Percentiles rank a stretch among this genome's conserved stretches.
Conservation (phyloP, 1,284 basidiomycete genomes). For the Tylopilus sp. region DNA sequence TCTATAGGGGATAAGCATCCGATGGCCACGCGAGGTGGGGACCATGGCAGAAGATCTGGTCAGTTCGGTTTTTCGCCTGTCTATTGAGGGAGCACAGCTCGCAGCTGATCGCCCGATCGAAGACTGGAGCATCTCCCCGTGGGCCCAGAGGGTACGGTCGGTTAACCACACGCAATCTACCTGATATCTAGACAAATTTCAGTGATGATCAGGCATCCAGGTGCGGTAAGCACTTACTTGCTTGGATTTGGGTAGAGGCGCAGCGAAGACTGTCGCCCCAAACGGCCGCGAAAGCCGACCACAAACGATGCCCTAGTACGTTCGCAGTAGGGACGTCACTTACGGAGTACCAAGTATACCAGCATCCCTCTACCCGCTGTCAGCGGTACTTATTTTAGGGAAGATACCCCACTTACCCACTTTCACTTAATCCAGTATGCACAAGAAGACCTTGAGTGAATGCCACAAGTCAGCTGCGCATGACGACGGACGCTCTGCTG, state of each 20-base stretch:
- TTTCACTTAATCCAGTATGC: not conserved
- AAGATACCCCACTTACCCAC: not conserved
- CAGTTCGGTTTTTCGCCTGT: not conserved
- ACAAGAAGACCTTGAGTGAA: not conserved
- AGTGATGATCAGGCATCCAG: not conserved
- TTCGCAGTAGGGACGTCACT: not conserved
- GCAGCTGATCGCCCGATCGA: not conserved
- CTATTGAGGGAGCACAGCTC: not conserved
- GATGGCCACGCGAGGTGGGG: not conserved
- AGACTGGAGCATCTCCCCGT: not conserved
- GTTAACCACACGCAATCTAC: not conserved
- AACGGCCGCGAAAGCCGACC: no score
- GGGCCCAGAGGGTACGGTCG: not conserved
- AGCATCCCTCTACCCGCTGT: not conserved
- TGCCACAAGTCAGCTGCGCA: not conserved
- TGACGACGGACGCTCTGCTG: not conserved
- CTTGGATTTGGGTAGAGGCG: not conserved
- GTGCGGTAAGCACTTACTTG: not conserved
- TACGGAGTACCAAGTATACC: slow-evolving; percentile 2
- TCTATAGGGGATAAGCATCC: not conserved
- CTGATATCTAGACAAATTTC: no score
- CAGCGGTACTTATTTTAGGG: slow-evolving; percentile 1
- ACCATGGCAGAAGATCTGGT: not conserved
- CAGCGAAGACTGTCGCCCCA: not conserved
- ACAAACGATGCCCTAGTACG: no score